Percentiles rank a stretch among this genome's conserved stretches.
phyloP scores from a whole-genome alignment of 208 protist genomes.

The Phytomonas sp. region DNA sequence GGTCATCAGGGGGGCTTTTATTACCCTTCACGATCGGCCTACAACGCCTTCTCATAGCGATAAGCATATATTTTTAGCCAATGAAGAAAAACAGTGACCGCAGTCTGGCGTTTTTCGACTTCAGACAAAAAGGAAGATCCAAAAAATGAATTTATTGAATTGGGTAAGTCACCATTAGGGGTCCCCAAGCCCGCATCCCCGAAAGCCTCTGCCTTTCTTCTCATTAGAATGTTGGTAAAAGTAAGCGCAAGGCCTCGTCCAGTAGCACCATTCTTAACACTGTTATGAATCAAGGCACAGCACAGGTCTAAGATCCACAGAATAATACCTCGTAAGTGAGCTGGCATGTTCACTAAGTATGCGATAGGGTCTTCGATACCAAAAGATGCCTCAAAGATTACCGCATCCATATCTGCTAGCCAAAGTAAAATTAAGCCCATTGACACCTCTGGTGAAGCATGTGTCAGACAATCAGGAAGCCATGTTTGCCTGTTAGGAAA shows the following conservation, averaged over 20 bases:
- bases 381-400: conserved; percentile 58
- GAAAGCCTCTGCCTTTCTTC: conserved; percentile 13
- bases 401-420: conserved; percentile 57
- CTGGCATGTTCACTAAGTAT: conserved; percentile 67
- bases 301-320: conserved; percentile 69
- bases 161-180: not conserved
- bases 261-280: conserved; percentile 49
- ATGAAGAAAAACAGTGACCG: conserved; percentile 48
- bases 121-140: conserved; percentile 23
- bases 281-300: conserved; percentile 58
- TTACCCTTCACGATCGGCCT: not conserved
- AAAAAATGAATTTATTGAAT: not conserved
- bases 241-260: conserved; percentile 59
- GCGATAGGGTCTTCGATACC: conserved; percentile 53
- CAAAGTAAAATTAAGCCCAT: conserved; percentile 64
- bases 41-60: not conserved
- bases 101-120: conserved; percentile 34
- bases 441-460: conserved; percentile 61
- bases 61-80: conserved; percentile 54
- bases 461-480: conserved; percentile 47
- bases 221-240: conserved; percentile 61
- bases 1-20: not conserved
- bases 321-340: conserved; percentile 53
- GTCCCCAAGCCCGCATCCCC: not conserved
- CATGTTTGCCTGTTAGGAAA: conserved; percentile 66